Evolutionary conservation across 345 rosid species (phyloP).

Genomic region (Eucalyptus cloeziana): DNA sequence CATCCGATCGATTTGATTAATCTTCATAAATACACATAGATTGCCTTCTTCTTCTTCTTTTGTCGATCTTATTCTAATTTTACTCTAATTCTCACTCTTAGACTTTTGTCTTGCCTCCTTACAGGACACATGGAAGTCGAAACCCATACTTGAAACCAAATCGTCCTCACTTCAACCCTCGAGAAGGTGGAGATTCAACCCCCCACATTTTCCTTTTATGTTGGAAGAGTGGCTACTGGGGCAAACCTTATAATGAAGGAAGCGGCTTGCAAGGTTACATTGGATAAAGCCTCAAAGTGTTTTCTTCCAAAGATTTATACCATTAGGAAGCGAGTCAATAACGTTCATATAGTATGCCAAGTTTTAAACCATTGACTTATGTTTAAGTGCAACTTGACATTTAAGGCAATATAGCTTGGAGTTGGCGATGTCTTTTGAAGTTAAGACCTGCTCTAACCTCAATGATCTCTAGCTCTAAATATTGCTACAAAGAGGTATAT

Average conservation of each 20-base stretch:
- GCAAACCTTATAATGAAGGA: neutral
- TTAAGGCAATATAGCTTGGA: neutral
- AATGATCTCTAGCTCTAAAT: neutral
- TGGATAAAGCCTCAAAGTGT: neutral
- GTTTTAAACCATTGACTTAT: neutral
- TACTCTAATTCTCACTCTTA: rapidly evolving
- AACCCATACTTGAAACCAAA: too few species aligned
- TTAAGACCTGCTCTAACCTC: neutral
- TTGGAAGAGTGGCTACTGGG: rapidly evolving
- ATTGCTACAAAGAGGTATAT: neutral
- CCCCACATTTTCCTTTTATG: rapidly evolving
- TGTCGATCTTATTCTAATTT: rapidly evolving
- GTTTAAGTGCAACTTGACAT: neutral
- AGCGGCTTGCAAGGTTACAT: neutral
- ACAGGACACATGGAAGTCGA: rapidly evolving
- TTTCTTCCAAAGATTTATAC: neutral
- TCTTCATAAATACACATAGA: neutral
- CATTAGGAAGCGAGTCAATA: neutral
- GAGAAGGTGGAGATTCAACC: rapidly evolving
- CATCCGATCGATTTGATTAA: neutral
- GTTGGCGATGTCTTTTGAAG: neutral
- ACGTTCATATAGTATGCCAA: neutral
- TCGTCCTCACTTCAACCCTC: rapidly evolving
- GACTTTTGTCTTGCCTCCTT: rapidly evolving
- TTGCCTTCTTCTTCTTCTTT: neutral